Conservation (phyloP, 2,329 filamentous ascomycete genomes). For the Coniochaeta ligniaria region DNA sequence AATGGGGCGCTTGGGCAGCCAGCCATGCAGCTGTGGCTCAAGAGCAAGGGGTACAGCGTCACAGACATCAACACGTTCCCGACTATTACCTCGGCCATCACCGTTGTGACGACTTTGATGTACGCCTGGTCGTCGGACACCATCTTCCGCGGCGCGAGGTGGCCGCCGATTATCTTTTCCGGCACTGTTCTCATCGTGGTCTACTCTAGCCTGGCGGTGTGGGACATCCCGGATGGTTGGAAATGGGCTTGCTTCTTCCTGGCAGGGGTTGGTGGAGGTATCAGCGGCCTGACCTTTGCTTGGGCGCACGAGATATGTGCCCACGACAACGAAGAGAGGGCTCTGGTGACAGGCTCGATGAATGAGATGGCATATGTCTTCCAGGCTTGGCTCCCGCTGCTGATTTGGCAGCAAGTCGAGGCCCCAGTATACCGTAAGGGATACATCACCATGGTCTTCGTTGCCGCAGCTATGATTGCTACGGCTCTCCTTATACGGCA, state of each 20-base stretch:
- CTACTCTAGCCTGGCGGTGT: constrained; percentile 30
- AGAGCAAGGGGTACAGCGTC: constrained; percentile 33
- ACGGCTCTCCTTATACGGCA: constrained; percentile 39
- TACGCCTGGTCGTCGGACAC: constrained; percentile 63
- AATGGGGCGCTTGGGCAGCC: constrained; percentile 39
- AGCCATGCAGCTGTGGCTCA: constrained; percentile 45
- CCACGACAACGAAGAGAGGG: constrained; percentile 55
- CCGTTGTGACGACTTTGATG: constrained; percentile 49
- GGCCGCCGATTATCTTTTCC: constrained; percentile 57
- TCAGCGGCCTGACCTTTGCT: constrained; percentile 37
- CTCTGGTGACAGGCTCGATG: constrained; percentile 58
- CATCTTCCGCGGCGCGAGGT: constrained; percentile 49
- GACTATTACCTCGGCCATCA: constrained; percentile 48
- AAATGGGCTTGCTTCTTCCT: constrained; percentile 59
- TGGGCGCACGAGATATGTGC: constrained; percentile 44
- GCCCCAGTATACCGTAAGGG: constrained; percentile 55
- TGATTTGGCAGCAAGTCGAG: constrained; percentile 60
- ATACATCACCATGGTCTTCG: constrained; percentile 45
- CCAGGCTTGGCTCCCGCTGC: constrained; percentile 61
- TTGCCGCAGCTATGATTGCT: constrained; percentile 41
- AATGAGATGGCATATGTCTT: constrained; percentile 65
- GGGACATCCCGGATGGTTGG: constrained; percentile 42
- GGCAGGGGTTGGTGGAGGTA: constrained; percentile 40
- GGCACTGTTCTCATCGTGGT: constrained; percentile 33
- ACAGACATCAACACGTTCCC: constrained; percentile 44